Evolutionary conservation across 768 basidiomycete species (phyloP).

Genomic region (Boletus insuetus): DNA sequence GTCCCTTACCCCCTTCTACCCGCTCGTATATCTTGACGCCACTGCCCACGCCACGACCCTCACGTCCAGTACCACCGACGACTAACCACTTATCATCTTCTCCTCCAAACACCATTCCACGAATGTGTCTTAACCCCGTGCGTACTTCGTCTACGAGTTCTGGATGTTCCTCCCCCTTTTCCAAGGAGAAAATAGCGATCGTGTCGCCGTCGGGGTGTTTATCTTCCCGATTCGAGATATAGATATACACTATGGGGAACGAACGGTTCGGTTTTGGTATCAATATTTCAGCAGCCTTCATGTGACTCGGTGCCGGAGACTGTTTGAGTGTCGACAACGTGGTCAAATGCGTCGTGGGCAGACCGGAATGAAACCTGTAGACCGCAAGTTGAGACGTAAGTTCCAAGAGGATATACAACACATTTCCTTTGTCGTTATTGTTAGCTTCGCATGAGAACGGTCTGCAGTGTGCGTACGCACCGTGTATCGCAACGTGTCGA

Average conservation of each 20-base stretch:
- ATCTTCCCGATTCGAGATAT: conserved; percentile 74
- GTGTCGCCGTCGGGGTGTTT: conserved; percentile 67
- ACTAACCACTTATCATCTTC: conserved; percentile 58
- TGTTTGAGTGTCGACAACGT: conserved; percentile 50
- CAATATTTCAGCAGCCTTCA: conserved; percentile 71
- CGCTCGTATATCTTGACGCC: conserved; percentile 74
- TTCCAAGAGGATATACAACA: conserved; percentile 68
- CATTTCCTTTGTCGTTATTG: conserved; percentile 41
- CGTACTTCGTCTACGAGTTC: conserved; percentile 59
- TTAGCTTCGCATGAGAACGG: background rate
- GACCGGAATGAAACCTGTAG: conserved; percentile 49
- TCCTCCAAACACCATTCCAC: conserved; percentile 69
- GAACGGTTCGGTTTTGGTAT: conserved; percentile 50
- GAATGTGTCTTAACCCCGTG: conserved; percentile 66
- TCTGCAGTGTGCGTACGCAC: conserved; percentile 37
- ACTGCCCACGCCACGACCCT: conserved; percentile 56
- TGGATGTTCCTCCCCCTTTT: conserved; percentile 40
- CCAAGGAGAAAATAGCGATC: conserved; percentile 64
- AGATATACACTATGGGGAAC: conserved; percentile 60
- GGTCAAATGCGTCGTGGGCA: conserved; percentile 34
- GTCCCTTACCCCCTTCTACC: conserved; percentile 51
- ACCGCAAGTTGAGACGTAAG: conserved; percentile 56
- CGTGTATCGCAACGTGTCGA: conserved; percentile 61
- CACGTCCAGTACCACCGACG: conserved; percentile 50
- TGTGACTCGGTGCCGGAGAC: conserved; percentile 42